These are phyloP conservation scores for Cladorrhinum sp. DNA, from an alignment of 2,329 filamentous ascomycete genomes.

Conservation along the genomic window DNA sequence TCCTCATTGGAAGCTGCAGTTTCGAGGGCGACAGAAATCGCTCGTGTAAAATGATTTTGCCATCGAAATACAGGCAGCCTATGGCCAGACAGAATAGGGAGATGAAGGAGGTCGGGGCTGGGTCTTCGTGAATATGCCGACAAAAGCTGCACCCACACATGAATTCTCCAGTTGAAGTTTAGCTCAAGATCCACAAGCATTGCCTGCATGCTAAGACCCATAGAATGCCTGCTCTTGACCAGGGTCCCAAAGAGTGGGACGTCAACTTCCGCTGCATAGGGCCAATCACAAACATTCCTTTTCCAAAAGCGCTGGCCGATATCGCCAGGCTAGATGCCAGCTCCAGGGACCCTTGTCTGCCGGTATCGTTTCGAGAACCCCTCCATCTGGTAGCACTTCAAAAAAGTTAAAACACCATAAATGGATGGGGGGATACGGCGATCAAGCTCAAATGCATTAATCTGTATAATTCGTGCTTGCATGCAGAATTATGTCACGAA, in stretches of 20 bases:
- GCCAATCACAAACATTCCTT: constrained; percentile 27
- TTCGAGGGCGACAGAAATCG: constrained; percentile 7
- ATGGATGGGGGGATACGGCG: constrained; percentile 4
- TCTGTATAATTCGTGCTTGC: not conserved
- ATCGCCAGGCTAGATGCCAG: constrained; percentile 22
- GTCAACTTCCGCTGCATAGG: constrained; percentile 15
- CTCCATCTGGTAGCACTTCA: not conserved
- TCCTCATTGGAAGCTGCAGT: not conserved
- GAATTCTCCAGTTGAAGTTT: constrained; percentile 21
- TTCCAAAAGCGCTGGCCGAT: constrained; percentile 31
- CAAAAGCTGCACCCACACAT: constrained; percentile 27
- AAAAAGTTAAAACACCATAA: not conserved
- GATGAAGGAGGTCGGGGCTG: not conserved
- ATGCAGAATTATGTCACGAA: not conserved
- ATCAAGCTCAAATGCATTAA: not conserved
- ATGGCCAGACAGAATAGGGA: not conserved
- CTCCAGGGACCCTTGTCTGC: constrained; percentile 14
- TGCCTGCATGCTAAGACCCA: constrained; percentile 28
- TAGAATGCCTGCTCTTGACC: constrained; percentile 21
- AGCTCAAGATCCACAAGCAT: constrained; percentile 29
- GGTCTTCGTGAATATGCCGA: constrained; percentile 18
- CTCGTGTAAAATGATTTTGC: constrained; percentile 24
- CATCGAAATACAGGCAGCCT: constrained; percentile 8
- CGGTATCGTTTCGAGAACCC: constrained; percentile 19
- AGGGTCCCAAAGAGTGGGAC: constrained; percentile 19